Evolutionary conservation across 2,329 filamentous ascomycete genomes (phyloP), one percentile per base, ranked within the genome.

Genomic region (Aspergillus sp.): DNA sequence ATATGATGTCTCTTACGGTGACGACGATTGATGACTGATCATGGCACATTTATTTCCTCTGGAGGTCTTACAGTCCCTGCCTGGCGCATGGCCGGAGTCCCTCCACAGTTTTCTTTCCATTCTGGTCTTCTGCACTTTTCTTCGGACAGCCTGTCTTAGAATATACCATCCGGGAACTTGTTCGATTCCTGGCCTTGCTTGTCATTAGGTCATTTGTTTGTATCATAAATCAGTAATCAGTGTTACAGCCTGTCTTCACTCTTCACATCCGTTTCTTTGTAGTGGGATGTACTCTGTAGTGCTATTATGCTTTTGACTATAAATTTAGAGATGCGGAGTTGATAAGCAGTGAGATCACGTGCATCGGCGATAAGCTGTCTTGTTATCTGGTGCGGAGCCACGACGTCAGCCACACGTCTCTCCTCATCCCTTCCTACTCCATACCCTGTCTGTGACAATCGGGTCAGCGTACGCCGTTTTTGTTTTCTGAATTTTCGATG

Each of bases 151-250:
- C 35, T 70, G 61, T 71, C 68, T 68, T 66, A 71, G 64, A 68
- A 67, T 69, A 71, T 73, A 71, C 68, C 70, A 66, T 63, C 63
- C 55, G 60, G 67, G 59, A 64, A 63, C 56, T 50, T 55, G 64
- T 62, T 58, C 62, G 57, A 62, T 68, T 64, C 64, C 62, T 60
- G 62, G 41, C 51, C 52, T 58, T 57, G 45, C 57, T 63, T 53
- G 43, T 46, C 23, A 23, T 49, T 40, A 49, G 31, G 49, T 56
- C 59, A 52, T 52, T 50, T 61, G 54, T 52, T 56, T 62, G 52
- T 65, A 64, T 63, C 64, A 66, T 66, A 66, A 56, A 56, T 55
- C 43, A 24, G 45, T 55, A 55, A 52, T 51, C 8, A 31, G 27
- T 31, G 8, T 31, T 31, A 2, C 27, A 11, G 27, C 27, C 27